phyloP scores from a whole-genome alignment of 2,329 filamentous ascomycete genomes.

The Podosphaera xanthii region DNA sequence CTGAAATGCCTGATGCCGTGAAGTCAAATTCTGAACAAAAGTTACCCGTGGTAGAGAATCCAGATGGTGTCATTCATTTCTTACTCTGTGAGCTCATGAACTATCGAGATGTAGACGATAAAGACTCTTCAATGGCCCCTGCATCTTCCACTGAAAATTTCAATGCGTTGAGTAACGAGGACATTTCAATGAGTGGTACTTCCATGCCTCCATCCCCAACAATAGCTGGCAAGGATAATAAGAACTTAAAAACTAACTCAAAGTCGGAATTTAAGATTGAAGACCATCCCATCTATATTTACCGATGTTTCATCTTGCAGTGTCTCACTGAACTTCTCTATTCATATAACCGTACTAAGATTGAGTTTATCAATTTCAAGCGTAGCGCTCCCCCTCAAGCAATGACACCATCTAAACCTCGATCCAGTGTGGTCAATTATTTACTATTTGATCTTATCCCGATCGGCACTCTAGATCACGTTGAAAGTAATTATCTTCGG shows the following conservation, averaged over 20 bases:
- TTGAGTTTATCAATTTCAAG: conserved; percentile 98
- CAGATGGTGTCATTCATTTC: conserved; percentile 89
- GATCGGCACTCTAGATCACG: conserved; percentile 38
- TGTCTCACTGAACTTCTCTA: conserved; percentile 76
- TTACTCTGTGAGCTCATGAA: conserved; percentile 77
- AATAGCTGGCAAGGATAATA: conserved; percentile 6
- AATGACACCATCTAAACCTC: conserved; percentile 72
- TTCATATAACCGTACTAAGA: conserved; percentile 83
- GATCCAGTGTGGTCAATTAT: conserved; percentile 83
- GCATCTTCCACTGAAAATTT: conserved; percentile 5
- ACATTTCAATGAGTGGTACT: conserved; percentile 11
- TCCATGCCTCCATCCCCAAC: conserved; percentile 17
- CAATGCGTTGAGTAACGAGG: conserved; percentile 6
- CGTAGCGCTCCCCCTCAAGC: conserved; percentile 66
- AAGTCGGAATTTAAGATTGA: conserved; percentile 73
- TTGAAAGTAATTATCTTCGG: conserved; percentile 54
- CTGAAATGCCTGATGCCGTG: conserved; percentile 36
- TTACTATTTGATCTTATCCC: conserved; percentile 59
- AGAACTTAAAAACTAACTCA: conserved; percentile 29
- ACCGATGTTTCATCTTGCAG: conserved; percentile 82
- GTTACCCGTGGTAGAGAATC: conserved; percentile 68
- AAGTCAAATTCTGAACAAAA: conserved; percentile 49
- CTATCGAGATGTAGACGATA: conserved; percentile 82
- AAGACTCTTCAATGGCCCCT: conserved; percentile 27
- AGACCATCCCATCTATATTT: conserved; percentile 88